phyloP scores from a whole-genome alignment of 306 rosid species.

The Prunus kanzakura region DNA sequence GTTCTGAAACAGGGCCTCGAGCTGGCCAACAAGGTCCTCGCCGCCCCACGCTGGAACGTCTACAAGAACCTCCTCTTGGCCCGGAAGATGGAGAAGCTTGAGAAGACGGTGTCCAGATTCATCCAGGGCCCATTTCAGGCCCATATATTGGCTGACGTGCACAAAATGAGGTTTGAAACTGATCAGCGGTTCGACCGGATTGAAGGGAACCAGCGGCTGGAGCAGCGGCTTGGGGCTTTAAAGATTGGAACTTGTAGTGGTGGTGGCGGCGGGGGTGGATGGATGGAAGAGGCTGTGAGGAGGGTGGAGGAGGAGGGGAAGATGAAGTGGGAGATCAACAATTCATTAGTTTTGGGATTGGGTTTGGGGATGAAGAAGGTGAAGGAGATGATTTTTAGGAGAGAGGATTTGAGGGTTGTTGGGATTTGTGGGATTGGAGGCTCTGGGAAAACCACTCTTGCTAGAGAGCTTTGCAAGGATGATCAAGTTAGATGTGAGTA shows the following conservation, averaged over 20 bases:
- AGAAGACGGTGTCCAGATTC: conserved; percentile 51
- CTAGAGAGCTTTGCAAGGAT: conserved; percentile 65
- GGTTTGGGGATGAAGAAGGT: conserved; percentile 70
- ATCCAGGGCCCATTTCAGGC: conserved; percentile 58
- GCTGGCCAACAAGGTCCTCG: conserved; percentile 53
- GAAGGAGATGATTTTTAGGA: conserved; percentile 49
- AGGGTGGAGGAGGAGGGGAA: conserved; percentile 47
- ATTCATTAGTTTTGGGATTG: conserved; percentile 42
- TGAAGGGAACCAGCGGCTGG: conserved; percentile 38
- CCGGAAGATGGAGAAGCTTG: conserved; percentile 73
- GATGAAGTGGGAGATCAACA: conserved; percentile 33
- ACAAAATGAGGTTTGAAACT: conserved; percentile 47
- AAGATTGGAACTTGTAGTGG: conserved; percentile 46
- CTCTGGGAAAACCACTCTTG: conserved; percentile 92
- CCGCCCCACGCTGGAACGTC: conserved; percentile 64
- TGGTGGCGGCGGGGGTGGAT: conserved; percentile 29
- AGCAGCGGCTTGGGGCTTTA: conserved; percentile 54
- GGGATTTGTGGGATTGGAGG: conserved; percentile 88
- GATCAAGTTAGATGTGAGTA: conserved; percentile 67
- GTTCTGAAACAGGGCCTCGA: conserved; percentile 54
- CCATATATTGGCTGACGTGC: conserved; percentile 76
- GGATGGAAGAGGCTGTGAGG: conserved; percentile 70
- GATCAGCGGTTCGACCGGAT: conserved; percentile 62
- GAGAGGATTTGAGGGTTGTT: conserved; percentile 44
- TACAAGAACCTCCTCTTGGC: conserved; percentile 66